These are phyloP conservation scores for Cetradonia linearis DNA, from an alignment of 495 filamentous ascomycete genomes.

Conservation along the genomic window DNA sequence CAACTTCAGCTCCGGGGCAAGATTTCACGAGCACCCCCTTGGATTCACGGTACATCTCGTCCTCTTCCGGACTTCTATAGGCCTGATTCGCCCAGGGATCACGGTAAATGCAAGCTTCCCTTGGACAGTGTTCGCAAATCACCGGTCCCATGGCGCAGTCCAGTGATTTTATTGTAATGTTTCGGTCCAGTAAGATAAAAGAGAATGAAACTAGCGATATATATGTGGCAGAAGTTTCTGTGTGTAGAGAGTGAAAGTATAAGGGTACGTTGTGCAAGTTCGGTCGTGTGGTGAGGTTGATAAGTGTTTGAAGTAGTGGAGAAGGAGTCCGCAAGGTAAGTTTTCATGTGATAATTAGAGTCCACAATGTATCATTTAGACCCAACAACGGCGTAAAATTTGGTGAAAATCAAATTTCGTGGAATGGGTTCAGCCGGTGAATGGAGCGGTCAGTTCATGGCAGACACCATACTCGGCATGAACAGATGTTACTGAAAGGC, in stretches of 20 bases:
- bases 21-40: constrained; percentile 17
- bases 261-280: not conserved
- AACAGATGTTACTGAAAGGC: not conserved
- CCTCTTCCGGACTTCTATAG: not conserved
- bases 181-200: not conserved
- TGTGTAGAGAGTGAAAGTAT: not conserved
- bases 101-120: not conserved
- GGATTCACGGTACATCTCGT: constrained; percentile 1
- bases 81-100: no score
- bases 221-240: not conserved
- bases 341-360: not conserved
- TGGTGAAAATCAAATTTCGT: not conserved
- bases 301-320: no score
- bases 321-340: not conserved
- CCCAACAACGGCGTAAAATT: not conserved
- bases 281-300: no score
- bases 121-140: not conserved
- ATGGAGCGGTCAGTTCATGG: not conserved
- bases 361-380: not conserved
- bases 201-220: not conserved
- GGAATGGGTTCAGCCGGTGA: not conserved
- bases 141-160: not conserved
- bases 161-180: not conserved
- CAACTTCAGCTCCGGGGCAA: constrained; percentile 16
- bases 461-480: not conserved